Conservation (phyloP, 1,284 basidiomycete genomes). For the Papiliotrema terrestris region DNA sequence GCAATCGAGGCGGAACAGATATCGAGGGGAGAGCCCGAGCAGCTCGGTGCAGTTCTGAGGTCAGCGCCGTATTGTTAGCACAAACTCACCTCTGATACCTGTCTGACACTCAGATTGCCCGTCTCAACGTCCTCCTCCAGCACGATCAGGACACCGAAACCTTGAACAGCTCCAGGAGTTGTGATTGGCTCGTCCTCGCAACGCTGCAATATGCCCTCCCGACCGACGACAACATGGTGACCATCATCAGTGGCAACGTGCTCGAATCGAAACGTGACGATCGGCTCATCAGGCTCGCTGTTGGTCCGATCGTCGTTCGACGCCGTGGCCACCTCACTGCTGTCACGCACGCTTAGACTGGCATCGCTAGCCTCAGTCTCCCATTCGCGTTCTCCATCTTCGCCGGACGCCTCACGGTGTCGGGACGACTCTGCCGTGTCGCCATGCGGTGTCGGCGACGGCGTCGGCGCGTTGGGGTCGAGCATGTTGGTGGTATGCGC, state of each 20-base stretch:
- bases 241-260: slow-evolving; percentile 67
- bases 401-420: neutral
- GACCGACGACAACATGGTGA: slow-evolving; percentile 67
- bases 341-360: slow-evolving; percentile 7
- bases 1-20: slow-evolving; percentile 72
- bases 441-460: slow-evolving; percentile 16
- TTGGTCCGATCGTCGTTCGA: slow-evolving; percentile 5
- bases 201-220: slow-evolving; percentile 63
- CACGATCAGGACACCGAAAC: slow-evolving; percentile 76
- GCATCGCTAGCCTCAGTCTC: neutral
- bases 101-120: slow-evolving; percentile 63
- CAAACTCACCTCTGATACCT: slow-evolving; percentile 62
- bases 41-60: slow-evolving; percentile 60
- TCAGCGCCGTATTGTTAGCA: no score
- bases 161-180: slow-evolving; percentile 79
- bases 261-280: slow-evolving; percentile 64
- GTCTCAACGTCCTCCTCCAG: slow-evolving; percentile 64
- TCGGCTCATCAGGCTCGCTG: slow-evolving; percentile 31
- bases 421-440: neutral
- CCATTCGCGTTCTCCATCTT: neutral
- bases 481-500: slow-evolving; percentile 30
- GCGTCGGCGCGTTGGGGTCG: slow-evolving; percentile 41
- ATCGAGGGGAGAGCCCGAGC: slow-evolving; percentile 70
- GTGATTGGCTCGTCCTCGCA: slow-evolving; percentile 90
- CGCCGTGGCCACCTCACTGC: slow-evolving; percentile 19